phyloP scores from a whole-genome alignment of 495 filamentous ascomycete species.

The Penicillium atrosanguineum region DNA sequence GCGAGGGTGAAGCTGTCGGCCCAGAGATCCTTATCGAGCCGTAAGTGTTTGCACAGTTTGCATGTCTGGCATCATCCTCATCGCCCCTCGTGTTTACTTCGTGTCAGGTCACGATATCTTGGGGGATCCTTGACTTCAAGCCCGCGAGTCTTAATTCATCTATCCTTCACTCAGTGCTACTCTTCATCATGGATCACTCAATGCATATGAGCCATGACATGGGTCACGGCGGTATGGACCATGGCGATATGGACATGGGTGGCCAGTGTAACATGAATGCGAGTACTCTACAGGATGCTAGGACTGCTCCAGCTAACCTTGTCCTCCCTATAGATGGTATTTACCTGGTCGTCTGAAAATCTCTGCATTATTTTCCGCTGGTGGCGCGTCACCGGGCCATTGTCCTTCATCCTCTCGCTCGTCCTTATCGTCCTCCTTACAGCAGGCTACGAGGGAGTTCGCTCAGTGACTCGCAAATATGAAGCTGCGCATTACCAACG shows the following conservation, averaged over 20 bases:
- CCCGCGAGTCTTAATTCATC: neutral
- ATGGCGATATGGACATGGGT: constrained; percentile 60
- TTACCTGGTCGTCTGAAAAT: constrained; percentile 89
- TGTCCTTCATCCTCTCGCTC: constrained; percentile 75
- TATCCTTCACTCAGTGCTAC: neutral
- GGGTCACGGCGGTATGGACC: constrained; percentile 43
- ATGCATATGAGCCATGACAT: constrained; percentile 46
- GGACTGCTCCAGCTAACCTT: constrained; percentile 2
- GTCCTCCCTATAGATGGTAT: constrained; percentile 70
- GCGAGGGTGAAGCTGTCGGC: constrained; percentile 8
- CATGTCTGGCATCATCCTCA: constrained; percentile 16
- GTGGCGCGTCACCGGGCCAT: constrained; percentile 78
- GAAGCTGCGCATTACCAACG: constrained; percentile 58
- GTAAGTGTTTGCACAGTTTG: constrained; percentile 41
- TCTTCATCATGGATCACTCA: constrained; percentile 32
- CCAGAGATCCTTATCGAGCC: constrained; percentile 27
- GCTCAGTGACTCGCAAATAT: constrained; percentile 71
- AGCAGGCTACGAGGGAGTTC: constrained; percentile 87
- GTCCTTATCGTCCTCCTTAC: constrained; percentile 76
- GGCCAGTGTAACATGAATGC: constrained; percentile 83
- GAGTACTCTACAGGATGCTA: constrained; percentile 20
- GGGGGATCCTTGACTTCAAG: neutral
- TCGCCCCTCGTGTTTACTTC: neutral
- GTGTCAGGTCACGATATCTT: neutral
- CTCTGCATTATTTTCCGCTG: constrained; percentile 92